A percentile compares a stretch with the other conserved stretches of the same genome.
Evolutionary conservation across 768 basidiomycete genomes (phyloP).

Genomic region (Lentinula detonsa): DNA sequence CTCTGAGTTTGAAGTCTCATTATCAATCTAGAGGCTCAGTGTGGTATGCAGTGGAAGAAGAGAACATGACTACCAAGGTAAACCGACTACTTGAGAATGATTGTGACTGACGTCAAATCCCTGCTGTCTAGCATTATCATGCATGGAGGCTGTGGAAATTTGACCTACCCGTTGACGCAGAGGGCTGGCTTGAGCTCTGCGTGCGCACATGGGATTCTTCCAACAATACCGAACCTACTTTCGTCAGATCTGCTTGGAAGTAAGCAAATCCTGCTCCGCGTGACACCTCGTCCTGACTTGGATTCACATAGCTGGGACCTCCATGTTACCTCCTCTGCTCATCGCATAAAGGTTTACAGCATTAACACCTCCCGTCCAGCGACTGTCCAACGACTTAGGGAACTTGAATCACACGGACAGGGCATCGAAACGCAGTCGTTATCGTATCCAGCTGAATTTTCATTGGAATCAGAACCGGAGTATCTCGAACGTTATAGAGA

Average conservation of each 20-base stretch:
- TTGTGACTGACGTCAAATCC: neutral
- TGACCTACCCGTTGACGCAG: slow-evolving; percentile 43
- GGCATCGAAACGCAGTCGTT: slow-evolving; percentile 29
- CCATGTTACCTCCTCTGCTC: slow-evolving; percentile 48
- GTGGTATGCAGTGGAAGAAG: slow-evolving; percentile 42
- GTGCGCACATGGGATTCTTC: slow-evolving; percentile 54
- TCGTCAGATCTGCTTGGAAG: slow-evolving; percentile 52
- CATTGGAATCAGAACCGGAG: slow-evolving; percentile 24
- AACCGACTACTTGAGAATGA: neutral
- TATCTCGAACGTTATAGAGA: slow-evolving; percentile 20
- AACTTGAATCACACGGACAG: slow-evolving; percentile 31
- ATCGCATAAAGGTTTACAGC: slow-evolving; percentile 50
- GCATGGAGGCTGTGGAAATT: slow-evolving; percentile 52
- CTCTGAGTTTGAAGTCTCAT: neutral
- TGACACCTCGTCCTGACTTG: neutral
- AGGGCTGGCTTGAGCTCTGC: slow-evolving; percentile 53
- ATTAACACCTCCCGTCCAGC: slow-evolving; percentile 37
- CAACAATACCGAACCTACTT: slow-evolving; percentile 51
- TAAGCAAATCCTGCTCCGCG: slow-evolving; percentile 14
- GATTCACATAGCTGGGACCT: slow-evolving; percentile 35
- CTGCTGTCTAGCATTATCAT: slow-evolving; percentile 36
- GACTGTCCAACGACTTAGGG: slow-evolving; percentile 35
- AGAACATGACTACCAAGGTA: slow-evolving; percentile 45
- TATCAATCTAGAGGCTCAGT: slow-evolving; percentile 32
- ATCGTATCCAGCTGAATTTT: slow-evolving; percentile 32